Base-by-base conservation (phyloP, 345 rosid species). In the Hypericum perforatum region DNA sequence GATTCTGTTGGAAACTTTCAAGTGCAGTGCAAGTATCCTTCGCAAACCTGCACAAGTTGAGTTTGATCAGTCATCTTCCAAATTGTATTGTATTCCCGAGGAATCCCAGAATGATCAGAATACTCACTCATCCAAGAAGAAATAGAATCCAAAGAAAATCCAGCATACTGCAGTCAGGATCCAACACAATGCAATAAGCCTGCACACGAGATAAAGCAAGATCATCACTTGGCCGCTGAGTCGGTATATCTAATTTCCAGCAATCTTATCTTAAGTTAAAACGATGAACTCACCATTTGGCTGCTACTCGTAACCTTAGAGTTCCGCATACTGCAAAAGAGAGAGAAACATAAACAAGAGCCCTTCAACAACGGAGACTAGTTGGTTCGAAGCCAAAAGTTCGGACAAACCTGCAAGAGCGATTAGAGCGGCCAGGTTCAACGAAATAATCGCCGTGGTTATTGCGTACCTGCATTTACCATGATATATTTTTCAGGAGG, bases 131-230 rank as follows among this genome's bases (percentile, higher is more conserved):
- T 67, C 70, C 39, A 84, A 52, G 73, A 79, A 78, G 76, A 67
- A 75, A 57, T 78, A 77, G 39, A 77, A 9, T 44, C 94, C 94
- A 41, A 77, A 79, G 56, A 81, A 63, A 3, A 75, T 3, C 88
- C 88, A 84, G 67, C 85, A 77, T 6, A 84, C 43, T 57, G 62
- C 72, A 37, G 85, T 77, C 59, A 84, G 60, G 59, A 79, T 40
- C 94, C 94, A 84, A 61, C 88, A 78, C 2, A 72, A 7, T 15
- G 46, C 54, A 37, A 84, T 75, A 38, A 81, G 62, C 74, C 92
- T 84, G 74, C 57, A 64, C 62, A n/a, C 13, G 7, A 3, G 15
- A 12, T 1, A n/a, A n/a, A 44, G 6, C 2, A 22, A 10, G 45
- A 45, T 13, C 11, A 53, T 40, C 32, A 22, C 32, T 22, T 22